phyloP scores from a whole-genome alignment of 1,139 yeast genomes.

The Hanseniaspora uvarum region DNA sequence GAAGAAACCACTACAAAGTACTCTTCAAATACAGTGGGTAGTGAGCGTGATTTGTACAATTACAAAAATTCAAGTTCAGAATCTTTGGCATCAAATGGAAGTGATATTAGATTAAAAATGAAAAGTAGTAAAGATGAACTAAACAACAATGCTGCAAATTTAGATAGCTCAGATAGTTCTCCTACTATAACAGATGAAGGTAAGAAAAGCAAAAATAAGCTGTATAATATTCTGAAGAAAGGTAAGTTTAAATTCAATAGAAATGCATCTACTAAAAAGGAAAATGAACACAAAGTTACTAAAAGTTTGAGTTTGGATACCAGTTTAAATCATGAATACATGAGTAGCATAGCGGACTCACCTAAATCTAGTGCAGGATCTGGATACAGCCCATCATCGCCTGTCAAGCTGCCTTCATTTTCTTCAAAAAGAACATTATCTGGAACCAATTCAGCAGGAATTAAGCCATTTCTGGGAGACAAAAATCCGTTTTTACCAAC shows the following conservation, averaged over 20 bases:
- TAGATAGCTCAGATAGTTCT: not conserved
- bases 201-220: slow-evolving; percentile 2
- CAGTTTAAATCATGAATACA: not conserved
- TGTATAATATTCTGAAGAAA: slow-evolving; percentile 10
- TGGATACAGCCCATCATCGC: slow-evolving; percentile 10
- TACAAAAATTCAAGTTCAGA: not conserved
- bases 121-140: not conserved
- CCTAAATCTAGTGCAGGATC: not conserved
- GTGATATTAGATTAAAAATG: not conserved
- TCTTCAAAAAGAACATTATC: slow-evolving; percentile 14
- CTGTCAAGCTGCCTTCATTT: slow-evolving; percentile 14
- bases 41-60: not conserved
- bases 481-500: not conserved
- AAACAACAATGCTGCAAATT: not conserved
- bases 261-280: not conserved
- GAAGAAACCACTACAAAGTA: not conserved
- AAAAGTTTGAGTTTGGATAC: slow-evolving; percentile 2
- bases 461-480: not conserved
- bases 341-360: not conserved
- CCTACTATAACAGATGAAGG: not conserved
- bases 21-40: not conserved
- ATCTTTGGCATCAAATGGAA: not conserved
- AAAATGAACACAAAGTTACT: not conserved
- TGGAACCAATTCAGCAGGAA: not conserved
- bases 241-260: slow-evolving; percentile 12